Base-by-base conservation (phyloP, 371 early-diverging fungal species). In the Amoeboaphelidium occidentale region DNA sequence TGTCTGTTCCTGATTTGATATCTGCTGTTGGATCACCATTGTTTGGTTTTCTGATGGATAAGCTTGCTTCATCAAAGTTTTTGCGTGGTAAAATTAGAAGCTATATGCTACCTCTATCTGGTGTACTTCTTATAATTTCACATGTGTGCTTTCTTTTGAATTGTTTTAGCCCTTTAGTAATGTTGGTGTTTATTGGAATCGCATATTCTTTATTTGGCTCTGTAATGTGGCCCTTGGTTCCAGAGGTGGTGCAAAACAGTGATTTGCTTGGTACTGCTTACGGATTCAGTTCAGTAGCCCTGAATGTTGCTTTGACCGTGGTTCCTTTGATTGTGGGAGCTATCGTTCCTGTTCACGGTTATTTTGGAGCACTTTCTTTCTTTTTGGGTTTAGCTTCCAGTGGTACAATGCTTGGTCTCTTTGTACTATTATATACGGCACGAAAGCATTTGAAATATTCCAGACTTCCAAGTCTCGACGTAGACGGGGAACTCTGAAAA, bases 261-360 rank as follows among this genome's bases (percentile, higher is more conserved):
- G 39, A 6, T 32, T 32, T 69, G 23, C 64, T 78, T 14, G 78
- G 75, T 3, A 68, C 76, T 1, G 78, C 75, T 0, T 78, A 74
- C 52, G 78, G 78, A 0, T 48, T 76, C 1, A 63, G 66, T n/a
- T 73, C 75, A 0, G 62, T 67, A 21, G 70, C 71, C 4, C 58
- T 78, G 25, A 78, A 78, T 49, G 63, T 66, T 32, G 66, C 68
- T 0, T 55, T 78, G 51, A 66, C 74, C 0, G 32, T 74, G 10
- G 62, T 75, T 27, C 78, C 78, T 2, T 61, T 78, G 42, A 41
- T 66, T 1, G 67, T 74, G 6, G 78, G 76, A 3, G 56, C 61
- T 42, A 62, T 74, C 39, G 6, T 20, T 59, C 68, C 14, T 68
- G 73, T 2, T 28, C 41, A 20, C 55, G 63, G 14, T 63, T 45